Percentiles rank a stretch among this genome's conserved stretches.
These are phyloP conservation scores for Rubroboletus pulcherrimus DNA, from an alignment of 768 basidiomycete genomes.

Conservation along the genomic window DNA sequence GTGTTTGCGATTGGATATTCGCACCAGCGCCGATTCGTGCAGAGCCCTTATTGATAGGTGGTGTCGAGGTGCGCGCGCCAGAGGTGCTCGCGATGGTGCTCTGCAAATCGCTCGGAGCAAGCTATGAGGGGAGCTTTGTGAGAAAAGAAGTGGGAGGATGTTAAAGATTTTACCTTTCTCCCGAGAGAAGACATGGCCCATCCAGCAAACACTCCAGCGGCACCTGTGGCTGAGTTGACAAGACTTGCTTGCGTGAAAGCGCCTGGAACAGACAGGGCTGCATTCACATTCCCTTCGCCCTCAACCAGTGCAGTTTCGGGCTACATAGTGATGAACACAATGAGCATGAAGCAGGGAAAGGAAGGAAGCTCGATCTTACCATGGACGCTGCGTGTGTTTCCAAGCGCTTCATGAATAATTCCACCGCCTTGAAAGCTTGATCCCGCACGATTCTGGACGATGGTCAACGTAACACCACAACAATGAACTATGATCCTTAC, in stretches of 20 bases:
- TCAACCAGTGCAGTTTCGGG: constrained; percentile 51
- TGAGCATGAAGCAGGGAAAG: neutral
- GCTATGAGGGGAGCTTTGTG: constrained; percentile 35
- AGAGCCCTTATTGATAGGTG: constrained; percentile 19
- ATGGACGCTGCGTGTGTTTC: constrained; percentile 77
- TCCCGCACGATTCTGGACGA: constrained; percentile 77
- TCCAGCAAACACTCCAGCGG: constrained; percentile 87
- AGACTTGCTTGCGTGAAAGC: constrained; percentile 37
- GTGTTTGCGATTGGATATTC: neutral
- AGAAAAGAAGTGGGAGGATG: neutral
- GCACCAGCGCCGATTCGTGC: neutral
- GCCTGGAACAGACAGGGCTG: constrained; percentile 28
- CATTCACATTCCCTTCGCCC: constrained; percentile 33
- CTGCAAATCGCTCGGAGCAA: constrained; percentile 70
- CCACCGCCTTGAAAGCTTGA: constrained; percentile 92
- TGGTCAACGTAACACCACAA: neutral
- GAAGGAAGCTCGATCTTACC: constrained; percentile 46
- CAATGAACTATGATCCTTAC: constrained; percentile 39
- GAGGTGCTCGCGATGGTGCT: constrained; percentile 49
- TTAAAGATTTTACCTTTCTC: constrained; percentile 55
- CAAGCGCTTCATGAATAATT: constrained; percentile 79
- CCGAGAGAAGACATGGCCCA: constrained; percentile 94
- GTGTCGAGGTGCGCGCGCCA: constrained; percentile 43
- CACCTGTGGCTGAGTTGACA: constrained; percentile 85
- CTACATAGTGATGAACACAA: constrained; percentile 30